Evolutionary conservation across 2,329 filamentous ascomycete species (phyloP).

Genomic region (Microascus cirrosus): DNA sequence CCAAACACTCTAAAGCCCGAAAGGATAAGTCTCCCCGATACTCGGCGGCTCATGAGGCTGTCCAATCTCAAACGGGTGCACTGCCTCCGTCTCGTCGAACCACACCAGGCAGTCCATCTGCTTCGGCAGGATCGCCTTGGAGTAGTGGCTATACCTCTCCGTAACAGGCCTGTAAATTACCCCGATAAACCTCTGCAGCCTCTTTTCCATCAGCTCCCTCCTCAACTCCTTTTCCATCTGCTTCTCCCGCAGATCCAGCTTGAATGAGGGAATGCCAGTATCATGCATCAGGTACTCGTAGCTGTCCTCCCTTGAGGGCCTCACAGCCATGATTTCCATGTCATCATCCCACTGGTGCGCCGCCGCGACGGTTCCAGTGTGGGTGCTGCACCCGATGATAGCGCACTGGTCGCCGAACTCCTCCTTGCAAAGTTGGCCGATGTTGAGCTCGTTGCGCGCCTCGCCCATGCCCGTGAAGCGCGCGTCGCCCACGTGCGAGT

Average conservation of each 20-base stretch:
- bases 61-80: conserved; percentile 29
- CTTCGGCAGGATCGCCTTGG: conserved; percentile 27
- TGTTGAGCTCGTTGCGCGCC: conserved; percentile 32
- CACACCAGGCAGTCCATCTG: conserved; percentile 39
- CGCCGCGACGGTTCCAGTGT: conserved; percentile 39
- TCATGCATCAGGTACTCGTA: conserved; percentile 37
- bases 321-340: conserved; percentile 36
- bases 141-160: conserved; percentile 36
- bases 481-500: conserved; percentile 43
- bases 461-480: conserved; percentile 35
- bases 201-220: conserved; percentile 21
- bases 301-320: conserved; percentile 30
- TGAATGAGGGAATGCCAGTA: conserved; percentile 28
- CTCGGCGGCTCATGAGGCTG: conserved; percentile 26
- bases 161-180: conserved; percentile 39
- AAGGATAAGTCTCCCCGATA: conserved; percentile 38
- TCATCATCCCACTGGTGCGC: conserved; percentile 37
- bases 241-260: conserved; percentile 30
- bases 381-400: conserved; percentile 30
- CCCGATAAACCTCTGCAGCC: conserved; percentile 39
- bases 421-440: conserved; percentile 41
- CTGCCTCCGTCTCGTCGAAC: conserved; percentile 34
- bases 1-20: conserved; percentile 30
- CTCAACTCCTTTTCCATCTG: conserved; percentile 20
- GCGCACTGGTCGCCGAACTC: conserved; percentile 16